Evolutionary conservation across 306 rosid species (phyloP).

Genomic region (Sicyos edulis): DNA sequence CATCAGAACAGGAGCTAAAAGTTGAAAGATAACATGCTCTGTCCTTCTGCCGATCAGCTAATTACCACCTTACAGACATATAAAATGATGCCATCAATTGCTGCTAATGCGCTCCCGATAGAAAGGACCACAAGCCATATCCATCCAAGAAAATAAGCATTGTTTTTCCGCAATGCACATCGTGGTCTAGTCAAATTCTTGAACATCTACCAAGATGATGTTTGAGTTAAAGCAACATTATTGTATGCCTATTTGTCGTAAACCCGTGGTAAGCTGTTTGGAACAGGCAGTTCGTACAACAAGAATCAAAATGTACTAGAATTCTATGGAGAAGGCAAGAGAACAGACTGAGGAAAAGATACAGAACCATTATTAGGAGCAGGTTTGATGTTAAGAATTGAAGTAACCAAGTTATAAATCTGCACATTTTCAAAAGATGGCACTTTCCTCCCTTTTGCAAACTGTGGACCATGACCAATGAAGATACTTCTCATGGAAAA

Average conservation of each 20-base stretch:
- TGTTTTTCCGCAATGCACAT: conserved; percentile 1
- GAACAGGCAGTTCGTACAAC: background rate
- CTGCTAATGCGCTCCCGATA: background rate
- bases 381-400: conserved; percentile 67
- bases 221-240: background rate
- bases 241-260: background rate
- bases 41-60: background rate
- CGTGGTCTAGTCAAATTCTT: background rate
- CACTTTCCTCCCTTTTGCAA: conserved; percentile 75
- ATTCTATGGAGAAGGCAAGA: conserved; percentile 44
- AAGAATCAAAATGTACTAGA: background rate
- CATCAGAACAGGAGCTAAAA: conserved; percentile 8
- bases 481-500: conserved; percentile 95
- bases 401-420: conserved; percentile 83
- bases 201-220: background rate
- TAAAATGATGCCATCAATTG: background rate
- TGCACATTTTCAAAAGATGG: conserved; percentile 89
- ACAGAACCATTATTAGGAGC: conserved; percentile 84
- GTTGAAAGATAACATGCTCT: conserved; percentile 8
- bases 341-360: conserved; percentile 54
- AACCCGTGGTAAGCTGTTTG: background rate
- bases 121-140: background rate
- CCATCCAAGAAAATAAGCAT: background rate
- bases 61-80: background rate
- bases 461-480: conserved; percentile 89